Evolutionary conservation across 2,329 filamentous ascomycete species (phyloP), one percentile per base, ranked within the genome.

Genomic region (Akanthomyces dipterigenus): DNA sequence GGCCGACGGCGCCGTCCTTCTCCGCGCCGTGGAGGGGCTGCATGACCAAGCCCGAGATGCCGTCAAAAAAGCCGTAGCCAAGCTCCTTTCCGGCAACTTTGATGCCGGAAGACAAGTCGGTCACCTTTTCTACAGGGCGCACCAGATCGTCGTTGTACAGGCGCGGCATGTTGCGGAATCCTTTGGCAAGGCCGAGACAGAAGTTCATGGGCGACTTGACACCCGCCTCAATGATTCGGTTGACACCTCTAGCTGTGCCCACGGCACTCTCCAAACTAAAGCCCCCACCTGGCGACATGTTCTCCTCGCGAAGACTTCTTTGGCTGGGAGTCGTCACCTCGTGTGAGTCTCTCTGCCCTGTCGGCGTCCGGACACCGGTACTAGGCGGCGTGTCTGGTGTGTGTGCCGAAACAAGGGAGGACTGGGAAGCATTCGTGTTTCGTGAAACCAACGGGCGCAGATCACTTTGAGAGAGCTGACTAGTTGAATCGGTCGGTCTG

Each of bases 101-200:
- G 28, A 96, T 74, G 0, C 93, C 93, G 64, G 87, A 90, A 57
- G 85, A 81, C 55, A 96, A 77, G 56, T 87, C 88, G 0, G 89
- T 92, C 5, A 96, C 89, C 67, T 90, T 91, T 62, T 91, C 88
- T 1, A 83, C 78, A n/a, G 88, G 88, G 9, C 90, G 82, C 1
- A 96, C 86, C 1, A 87, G 93, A 1, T 90, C 86, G 68, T 96
- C 92, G 46, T 92, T 89, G 70, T 96, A 96, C 1, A 96, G 77
- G 66, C 85, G 88, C 0, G 93, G 92, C 6, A 90, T 88, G 67
- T 96, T 96, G 70, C 93, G 88, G 71, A 96, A 96, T 0, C 93
- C 93, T 72, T 89, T 89, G 0, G 92, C 89, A 42, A 96, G 75
- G 1, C 89, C 89, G 46, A 96, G 76, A 45, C 90, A 90, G 65